A percentile compares a stretch with the other conserved stretches of the same genome.
These are phyloP conservation scores for Alternaria arborescens DNA, from an alignment of 2,329 filamentous ascomycete species.

Conservation along the genomic window DNA sequence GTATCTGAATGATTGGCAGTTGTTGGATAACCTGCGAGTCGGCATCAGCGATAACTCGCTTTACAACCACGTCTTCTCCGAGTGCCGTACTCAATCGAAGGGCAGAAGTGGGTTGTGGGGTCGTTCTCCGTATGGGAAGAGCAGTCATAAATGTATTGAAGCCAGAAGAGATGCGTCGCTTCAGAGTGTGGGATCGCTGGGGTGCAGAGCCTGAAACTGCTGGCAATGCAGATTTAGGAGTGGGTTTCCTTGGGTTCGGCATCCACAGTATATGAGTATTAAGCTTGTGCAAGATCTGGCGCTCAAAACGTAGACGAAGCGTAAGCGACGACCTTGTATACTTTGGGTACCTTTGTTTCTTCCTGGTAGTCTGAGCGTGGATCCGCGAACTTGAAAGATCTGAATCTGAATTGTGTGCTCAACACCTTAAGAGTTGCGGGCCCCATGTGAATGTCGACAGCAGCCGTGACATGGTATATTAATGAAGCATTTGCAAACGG, in stretches of 20 bases:
- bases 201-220: neutral
- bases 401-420: neutral
- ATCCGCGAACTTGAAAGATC: neutral
- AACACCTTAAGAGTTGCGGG: neutral
- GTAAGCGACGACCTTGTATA: neutral
- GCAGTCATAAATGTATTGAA: constrained; percentile 17
- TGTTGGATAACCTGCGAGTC: neutral
- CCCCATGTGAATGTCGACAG: constrained; percentile 11
- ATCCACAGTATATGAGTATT: neutral
- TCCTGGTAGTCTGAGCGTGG: neutral
- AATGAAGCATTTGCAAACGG: constrained; percentile 15
- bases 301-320: neutral
- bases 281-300: neutral
- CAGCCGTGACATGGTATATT: constrained; percentile 20
- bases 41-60: neutral
- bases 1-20: constrained; percentile 2
- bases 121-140: constrained; percentile 11
- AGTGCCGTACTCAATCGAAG: constrained; percentile 12
- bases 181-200: constrained; percentile 21
- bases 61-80: neutral
- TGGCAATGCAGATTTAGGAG: neutral
- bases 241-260: neutral
- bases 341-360: neutral
- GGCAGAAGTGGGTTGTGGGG: neutral
- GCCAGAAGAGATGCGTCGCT: constrained; percentile 28